A percentile compares a stretch with the other conserved stretches of the same genome.
Conservation (phyloP, 2,329 filamentous ascomycete genomes). For the Aureobasidium sp. region DNA sequence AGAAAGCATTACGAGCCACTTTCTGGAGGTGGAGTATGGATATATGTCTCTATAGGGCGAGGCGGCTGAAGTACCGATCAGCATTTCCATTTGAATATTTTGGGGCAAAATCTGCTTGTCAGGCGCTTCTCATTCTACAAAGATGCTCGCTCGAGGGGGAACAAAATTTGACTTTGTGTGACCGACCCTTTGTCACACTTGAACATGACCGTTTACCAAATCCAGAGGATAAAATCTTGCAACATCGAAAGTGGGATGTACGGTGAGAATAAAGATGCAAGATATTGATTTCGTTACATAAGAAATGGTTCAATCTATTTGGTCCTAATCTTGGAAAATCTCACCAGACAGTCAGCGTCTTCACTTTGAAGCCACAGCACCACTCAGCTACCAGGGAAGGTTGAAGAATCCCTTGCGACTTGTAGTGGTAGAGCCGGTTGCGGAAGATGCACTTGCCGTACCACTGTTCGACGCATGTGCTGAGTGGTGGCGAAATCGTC, state of each 20-base stretch:
- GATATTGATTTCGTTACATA: not conserved
- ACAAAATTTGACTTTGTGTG: not conserved
- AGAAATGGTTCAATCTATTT: not conserved
- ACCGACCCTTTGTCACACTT: not conserved
- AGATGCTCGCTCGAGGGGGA: not conserved
- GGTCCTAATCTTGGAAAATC: too few species aligned
- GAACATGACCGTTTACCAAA: not conserved
- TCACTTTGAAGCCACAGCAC: too few species aligned
- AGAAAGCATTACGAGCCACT: not conserved
- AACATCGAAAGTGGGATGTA: too few species aligned
- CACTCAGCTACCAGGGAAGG: constrained; percentile 9
- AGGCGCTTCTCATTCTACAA: not conserved
- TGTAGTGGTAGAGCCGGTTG: not conserved
- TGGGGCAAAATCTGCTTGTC: not conserved
- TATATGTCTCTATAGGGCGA: not conserved
- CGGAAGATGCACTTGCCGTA: not conserved
- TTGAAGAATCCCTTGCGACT: constrained; percentile 7
- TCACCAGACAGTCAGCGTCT: too few species aligned
- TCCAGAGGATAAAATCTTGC: not conserved
- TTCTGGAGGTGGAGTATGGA: not conserved
- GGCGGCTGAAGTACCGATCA: not conserved
- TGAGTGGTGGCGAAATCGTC: constrained; percentile 1
- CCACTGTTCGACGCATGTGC: not conserved
- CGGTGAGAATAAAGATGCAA: not conserved
- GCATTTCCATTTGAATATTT: not conserved